Evolutionary conservation across 768 basidiomycete genomes (phyloP), one percentile per base, ranked within the genome.

Genomic region (Hortiboletus campestris): DNA sequence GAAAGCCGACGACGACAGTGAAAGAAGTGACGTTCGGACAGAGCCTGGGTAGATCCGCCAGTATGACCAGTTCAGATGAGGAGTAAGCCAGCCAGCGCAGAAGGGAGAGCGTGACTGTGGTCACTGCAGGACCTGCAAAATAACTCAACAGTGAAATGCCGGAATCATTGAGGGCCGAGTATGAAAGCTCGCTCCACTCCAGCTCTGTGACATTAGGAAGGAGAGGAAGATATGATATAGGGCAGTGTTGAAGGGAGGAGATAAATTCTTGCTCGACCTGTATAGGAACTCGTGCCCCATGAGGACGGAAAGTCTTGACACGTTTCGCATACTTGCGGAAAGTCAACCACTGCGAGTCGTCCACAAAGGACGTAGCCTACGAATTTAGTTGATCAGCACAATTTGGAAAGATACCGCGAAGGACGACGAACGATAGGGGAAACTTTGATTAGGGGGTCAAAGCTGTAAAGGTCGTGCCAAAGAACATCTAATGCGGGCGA

Each of bases 21-120:
- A 67, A 64, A 8, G 59, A 64, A 7, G 58, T 58, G 39, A 67
- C 53, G 28, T 63, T 59, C 2, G 65, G 68, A 49, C 65, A 67
- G 25, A 53, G 46, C 2, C 31, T 34, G 2, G 53, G 60, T 22
- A 67, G 14, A n/a, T 60, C 56, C 12, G 58, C 53, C 4, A 69
- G 44, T 10, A 58, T 47, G 14, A 49, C 52, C 12, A 49, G 32
- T 49, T 70, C 59, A 4, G 52, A 34, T 0, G 59, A 29, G n/a
- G 58, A 48, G 35, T 55, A 40, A 17, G 51, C 56, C 11, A 29
- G 40, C 58, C 57, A 65, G 40, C 53, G 55, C n/a, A 52, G 19
- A 29, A 65, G 56, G 36, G 45, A 49, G 40, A 67, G 44, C 1
- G 55, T 52, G 0, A 63, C n/a, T 0, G 44, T 55, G 28, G 66